These are phyloP conservation scores for Trifolium dubium DNA, from an alignment of 306 rosid species.

Conservation along the genomic window DNA sequence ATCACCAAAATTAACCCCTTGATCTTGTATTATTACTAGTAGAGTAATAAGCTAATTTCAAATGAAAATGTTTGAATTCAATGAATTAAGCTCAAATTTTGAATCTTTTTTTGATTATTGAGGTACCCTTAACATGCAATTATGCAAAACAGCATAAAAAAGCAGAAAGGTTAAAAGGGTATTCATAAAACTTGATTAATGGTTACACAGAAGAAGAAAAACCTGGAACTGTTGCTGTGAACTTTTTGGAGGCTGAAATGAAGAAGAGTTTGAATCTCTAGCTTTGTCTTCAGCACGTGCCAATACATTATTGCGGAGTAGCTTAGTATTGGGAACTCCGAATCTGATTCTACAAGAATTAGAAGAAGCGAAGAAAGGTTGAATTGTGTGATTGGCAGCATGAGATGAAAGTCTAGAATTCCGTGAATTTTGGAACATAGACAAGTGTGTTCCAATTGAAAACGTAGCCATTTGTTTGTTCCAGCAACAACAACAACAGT, in stretches of 20 bases:
- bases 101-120: conserved; percentile 26
- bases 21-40: conserved; percentile 18
- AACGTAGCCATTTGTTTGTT: conserved; percentile 61
- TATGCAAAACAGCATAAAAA: conserved; percentile 35
- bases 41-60: conserved; percentile 4
- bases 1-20: conserved; percentile 28
- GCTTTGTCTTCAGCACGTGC: conserved; percentile 81
- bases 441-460: conserved; percentile 58
- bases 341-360: conserved; percentile 41
- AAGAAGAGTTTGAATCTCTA: conserved; percentile 53
- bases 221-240: conserved; percentile 63
- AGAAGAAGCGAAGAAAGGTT: conserved; percentile 46
- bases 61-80: conserved; percentile 25
- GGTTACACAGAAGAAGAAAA: conserved; percentile 30
- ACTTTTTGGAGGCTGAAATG: conserved; percentile 54
- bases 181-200: background rate
- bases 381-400: conserved; percentile 21
- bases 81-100: conserved; percentile 17
- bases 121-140: conserved; percentile 21
- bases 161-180: conserved; percentile 29
- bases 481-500: background rate
- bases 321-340: conserved; percentile 44
- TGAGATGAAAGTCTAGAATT: conserved; percentile 28
- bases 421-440: conserved; percentile 47
- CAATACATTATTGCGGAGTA: conserved; percentile 56